Conservation (phyloP, 768 basidiomycete species). For the Porpolomopsis calyptriformis region DNA sequence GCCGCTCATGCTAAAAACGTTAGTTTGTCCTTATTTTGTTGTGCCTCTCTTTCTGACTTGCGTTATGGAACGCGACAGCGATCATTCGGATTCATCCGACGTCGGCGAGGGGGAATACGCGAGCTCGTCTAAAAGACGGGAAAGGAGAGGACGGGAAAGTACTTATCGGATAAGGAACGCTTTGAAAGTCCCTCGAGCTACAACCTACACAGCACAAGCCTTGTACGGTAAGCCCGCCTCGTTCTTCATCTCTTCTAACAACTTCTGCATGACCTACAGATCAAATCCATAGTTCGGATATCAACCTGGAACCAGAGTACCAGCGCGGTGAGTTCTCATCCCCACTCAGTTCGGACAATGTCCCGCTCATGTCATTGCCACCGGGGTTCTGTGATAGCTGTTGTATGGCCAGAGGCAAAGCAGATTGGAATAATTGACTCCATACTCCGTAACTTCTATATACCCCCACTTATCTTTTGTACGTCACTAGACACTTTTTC, state of each 20-base stretch:
- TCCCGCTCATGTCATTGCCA: neutral
- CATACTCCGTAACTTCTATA: slow-evolving; percentile 66
- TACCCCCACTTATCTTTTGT: slow-evolving; percentile 69
- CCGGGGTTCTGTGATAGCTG: slow-evolving; percentile 30
- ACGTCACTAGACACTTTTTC: slow-evolving; percentile 11
- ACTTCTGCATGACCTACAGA: slow-evolving; percentile 28
- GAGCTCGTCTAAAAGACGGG: neutral
- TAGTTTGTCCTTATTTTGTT: too few species aligned
- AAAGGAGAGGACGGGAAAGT: slow-evolving; percentile 7
- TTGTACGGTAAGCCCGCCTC: slow-evolving; percentile 36
- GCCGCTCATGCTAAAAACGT: neutral
- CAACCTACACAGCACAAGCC: slow-evolving; percentile 54
- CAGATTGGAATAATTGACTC: slow-evolving; percentile 71
- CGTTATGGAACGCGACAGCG: slow-evolving; percentile 16
- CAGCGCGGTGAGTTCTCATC: slow-evolving; percentile 44
- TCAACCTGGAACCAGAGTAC: slow-evolving; percentile 68
- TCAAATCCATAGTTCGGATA: slow-evolving; percentile 51
- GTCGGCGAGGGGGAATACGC: slow-evolving; percentile 18
- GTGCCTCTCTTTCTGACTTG: neutral
- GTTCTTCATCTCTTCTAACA: neutral
- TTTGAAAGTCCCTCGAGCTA: slow-evolving; percentile 45
- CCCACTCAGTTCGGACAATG: neutral
- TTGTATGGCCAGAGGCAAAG: slow-evolving; percentile 73
- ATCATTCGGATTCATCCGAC: slow-evolving; percentile 24
- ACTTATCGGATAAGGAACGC: slow-evolving; percentile 33